phyloP scores from a whole-genome alignment of 306 rosid genomes.

The Quercus aquifolioides region DNA sequence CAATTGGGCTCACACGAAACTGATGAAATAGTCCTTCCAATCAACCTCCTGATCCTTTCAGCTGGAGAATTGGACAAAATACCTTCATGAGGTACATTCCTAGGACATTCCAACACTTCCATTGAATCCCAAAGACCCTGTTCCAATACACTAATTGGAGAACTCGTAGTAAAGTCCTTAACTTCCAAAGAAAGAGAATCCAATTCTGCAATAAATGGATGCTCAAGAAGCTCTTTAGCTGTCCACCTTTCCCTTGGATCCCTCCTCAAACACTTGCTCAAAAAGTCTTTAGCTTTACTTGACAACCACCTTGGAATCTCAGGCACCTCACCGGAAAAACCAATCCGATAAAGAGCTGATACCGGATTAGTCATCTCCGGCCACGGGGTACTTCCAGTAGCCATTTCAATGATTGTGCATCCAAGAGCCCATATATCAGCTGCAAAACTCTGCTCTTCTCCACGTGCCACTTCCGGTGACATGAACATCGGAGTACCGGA shows the following conservation, averaged over 20 bases:
- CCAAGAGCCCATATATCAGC: conserved; percentile 59
- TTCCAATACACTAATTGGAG: conserved; percentile 54
- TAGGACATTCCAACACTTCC: conserved; percentile 18
- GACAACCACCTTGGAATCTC: conserved; percentile 36
- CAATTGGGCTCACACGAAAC: conserved; percentile 14
- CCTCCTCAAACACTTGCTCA: conserved; percentile 38
- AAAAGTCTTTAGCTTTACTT: conserved; percentile 35
- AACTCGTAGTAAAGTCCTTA: conserved; percentile 18
- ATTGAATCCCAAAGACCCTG: conserved; percentile 41
- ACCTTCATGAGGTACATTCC: conserved; percentile 10
- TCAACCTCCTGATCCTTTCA: conserved; percentile 35
- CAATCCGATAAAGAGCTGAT: conserved; percentile 42
- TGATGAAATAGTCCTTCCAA: conserved; percentile 6
- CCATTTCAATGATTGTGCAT: conserved; percentile 62
- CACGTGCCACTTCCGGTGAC: conserved; percentile 54
- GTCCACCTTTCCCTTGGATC: conserved; percentile 42
- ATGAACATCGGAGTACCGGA: conserved; percentile 55
- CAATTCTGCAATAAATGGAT: conserved; percentile 39
- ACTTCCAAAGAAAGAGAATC: conserved; percentile 1
- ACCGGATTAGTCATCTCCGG: conserved; percentile 28
- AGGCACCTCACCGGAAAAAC: conserved; percentile 36
- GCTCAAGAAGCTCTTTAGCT: conserved; percentile 39
- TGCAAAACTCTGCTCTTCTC: conserved; percentile 41
- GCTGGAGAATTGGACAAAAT: conserved; percentile 15
- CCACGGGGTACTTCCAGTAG: conserved; percentile 44